Evolutionary conservation across 2,329 filamentous ascomycete species (phyloP), one percentile per base, ranked within the genome.

Genomic region (Acarospora socialis): DNA sequence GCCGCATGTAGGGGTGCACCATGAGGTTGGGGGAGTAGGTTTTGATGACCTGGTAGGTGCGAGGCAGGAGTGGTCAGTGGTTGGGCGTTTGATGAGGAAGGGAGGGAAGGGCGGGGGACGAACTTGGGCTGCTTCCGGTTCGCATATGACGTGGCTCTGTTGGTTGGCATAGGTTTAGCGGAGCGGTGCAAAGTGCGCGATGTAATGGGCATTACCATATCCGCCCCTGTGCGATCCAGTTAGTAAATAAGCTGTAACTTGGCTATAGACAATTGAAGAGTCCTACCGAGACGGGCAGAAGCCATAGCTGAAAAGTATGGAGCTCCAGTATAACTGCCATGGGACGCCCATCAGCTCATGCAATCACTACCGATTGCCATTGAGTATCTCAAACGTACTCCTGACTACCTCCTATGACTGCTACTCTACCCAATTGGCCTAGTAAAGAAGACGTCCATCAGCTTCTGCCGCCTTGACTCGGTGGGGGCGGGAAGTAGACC

Each of bases 281-380:
- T 44, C 43, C 24, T 54, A 56, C 87, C 90, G 36, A 95, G 61
- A 48, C 80, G 74, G 28, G 90, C 90, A 43, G 83, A 93, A 8
- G 90, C 90, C 75, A 94, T 94, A 42, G 87, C 86, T 13, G 87
- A 94, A 60, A 98, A 98, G 61, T 93, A 98, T 8, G 90, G 90
- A 36, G 90, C 90, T 21, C 90, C 90, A 2, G 90, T 94, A 54
- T 95, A 98, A 57, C 62, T 65, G 32, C 20, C 20, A 15, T 12
- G 15, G 21, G 22, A 18, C 14, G 27, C 34, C 31, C 30, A 35
- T 30, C 28, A 30, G 28, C 13, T 18, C 17, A 2, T 17, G 28
- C 2, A 8, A 17, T 15, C 8, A 27, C n/a, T n/a, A 8, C 27
- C 21, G 13, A 12, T 12, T 5, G 13, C 4, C 7, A 5, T 14